Evolutionary conservation across 2,329 filamentous ascomycete genomes (phyloP).

Genomic region (Pyricularia sp.): DNA sequence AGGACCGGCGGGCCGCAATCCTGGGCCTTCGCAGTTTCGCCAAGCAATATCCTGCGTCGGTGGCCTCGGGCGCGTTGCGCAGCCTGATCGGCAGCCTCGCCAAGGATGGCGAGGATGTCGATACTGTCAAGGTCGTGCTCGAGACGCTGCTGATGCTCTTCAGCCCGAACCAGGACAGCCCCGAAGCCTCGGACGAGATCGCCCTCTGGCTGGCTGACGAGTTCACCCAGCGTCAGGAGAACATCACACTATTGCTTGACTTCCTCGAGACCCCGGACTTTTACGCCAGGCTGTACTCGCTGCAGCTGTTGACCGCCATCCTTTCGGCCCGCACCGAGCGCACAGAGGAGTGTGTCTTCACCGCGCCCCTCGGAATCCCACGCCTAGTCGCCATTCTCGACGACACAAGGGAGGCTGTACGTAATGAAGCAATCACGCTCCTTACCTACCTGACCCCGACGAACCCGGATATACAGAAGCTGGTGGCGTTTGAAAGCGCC

Average conservation of each 20-base stretch:
- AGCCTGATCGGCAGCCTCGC: slow-evolving; percentile 74
- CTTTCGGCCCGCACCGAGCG: slow-evolving; percentile 74
- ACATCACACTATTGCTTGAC: slow-evolving; percentile 80
- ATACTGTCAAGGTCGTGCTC: slow-evolving; percentile 87
- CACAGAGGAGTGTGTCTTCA: slow-evolving; percentile 88
- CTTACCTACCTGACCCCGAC: slow-evolving; percentile 79
- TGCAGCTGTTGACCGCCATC: slow-evolving; percentile 82
- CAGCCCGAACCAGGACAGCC: slow-evolving; percentile 54
- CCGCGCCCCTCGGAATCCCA: slow-evolving; percentile 76
- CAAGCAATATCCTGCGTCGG: slow-evolving; percentile 90
- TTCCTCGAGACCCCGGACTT: slow-evolving; percentile 81
- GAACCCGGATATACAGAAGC: slow-evolving; percentile 81
- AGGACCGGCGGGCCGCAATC: slow-evolving; percentile 88
- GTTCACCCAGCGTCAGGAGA: slow-evolving; percentile 95
- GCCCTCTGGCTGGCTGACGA: slow-evolving; percentile 93
- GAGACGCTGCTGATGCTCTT: slow-evolving; percentile 95
- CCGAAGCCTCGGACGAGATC: slow-evolving; percentile 93
- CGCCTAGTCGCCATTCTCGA: slow-evolving; percentile 74
- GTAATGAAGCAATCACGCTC: slow-evolving; percentile 77
- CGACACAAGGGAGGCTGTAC: slow-evolving; percentile 72
- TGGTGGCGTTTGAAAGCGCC: slow-evolving; percentile 89
- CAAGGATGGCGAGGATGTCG: slow-evolving; percentile 86
- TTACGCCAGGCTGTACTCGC: slow-evolving; percentile 78
- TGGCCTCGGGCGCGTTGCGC: slow-evolving; percentile 83
- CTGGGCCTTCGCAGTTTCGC: slow-evolving; percentile 89